A percentile compares a stretch with the other conserved stretches of the same genome.
Evolutionary conservation across 352 stramenopile species (phyloP).

Genomic region (Phytophthora chlamydospora): DNA sequence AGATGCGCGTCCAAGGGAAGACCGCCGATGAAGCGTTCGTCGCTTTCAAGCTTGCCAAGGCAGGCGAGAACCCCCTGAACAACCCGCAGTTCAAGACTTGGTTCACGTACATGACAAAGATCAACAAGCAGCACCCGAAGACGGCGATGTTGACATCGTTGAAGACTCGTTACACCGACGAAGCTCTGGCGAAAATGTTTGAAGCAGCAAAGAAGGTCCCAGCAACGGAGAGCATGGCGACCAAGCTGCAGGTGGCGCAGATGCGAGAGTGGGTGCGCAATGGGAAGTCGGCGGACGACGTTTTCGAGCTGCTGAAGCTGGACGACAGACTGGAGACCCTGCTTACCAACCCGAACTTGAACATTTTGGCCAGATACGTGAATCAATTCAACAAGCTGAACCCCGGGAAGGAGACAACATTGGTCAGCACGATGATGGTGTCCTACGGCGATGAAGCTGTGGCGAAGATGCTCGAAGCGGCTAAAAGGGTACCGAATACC

Average conservation of each 20-base stretch:
- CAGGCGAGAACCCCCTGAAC: background rate
- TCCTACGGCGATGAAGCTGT: background rate
- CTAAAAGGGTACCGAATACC: background rate
- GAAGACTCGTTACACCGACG: background rate
- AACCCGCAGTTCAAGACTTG: background rate
- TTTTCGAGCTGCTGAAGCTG: conserved; percentile 6
- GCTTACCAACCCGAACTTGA: conserved; percentile 6
- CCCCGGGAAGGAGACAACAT: background rate
- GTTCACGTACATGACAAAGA: background rate
- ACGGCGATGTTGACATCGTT: background rate
- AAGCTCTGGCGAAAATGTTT: conserved; percentile 1
- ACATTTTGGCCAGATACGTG: conserved; percentile 1
- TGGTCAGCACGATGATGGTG: background rate
- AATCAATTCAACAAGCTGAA: background rate
- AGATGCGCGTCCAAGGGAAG: no score
- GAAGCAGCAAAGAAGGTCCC: background rate
- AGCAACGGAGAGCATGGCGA: background rate
- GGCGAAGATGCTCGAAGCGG: background rate
- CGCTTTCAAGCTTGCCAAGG: background rate
- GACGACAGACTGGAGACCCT: background rate
- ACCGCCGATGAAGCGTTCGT: background rate
- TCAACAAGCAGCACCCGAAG: background rate
- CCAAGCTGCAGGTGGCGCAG: background rate
- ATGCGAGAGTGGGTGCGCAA: background rate
- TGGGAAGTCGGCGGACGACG: conserved; percentile 1